Conservation (phyloP, 768 basidiomycete genomes). For the Tubosaeta sp. region DNA sequence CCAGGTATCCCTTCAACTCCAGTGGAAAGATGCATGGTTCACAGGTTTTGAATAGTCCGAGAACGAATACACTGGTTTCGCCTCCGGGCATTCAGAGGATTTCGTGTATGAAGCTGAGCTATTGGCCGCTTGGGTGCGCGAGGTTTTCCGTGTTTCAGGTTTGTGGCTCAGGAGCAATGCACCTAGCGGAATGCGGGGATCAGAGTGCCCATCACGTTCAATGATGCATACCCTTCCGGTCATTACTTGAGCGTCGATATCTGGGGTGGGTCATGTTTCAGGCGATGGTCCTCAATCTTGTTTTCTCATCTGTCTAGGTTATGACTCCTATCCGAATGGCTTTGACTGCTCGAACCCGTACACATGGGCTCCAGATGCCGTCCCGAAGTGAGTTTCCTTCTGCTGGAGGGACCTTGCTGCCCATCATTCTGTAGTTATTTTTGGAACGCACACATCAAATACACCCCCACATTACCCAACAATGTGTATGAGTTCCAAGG, state of each 20-base stretch:
- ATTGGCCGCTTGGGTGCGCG: conserved; percentile 27
- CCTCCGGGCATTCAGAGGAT: conserved; percentile 37
- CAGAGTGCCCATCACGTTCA: conserved; percentile 44
- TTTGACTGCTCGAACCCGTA: conserved; percentile 51
- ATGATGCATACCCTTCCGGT: conserved; percentile 44
- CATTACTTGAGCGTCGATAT: conserved; percentile 45
- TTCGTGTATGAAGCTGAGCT: conserved; percentile 40
- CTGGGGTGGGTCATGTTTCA: conserved; percentile 35
- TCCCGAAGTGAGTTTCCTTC: conserved; percentile 31
- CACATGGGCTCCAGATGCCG: conserved; percentile 41
- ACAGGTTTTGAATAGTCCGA: conserved; percentile 37
- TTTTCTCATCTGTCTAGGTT: conserved; percentile 7
- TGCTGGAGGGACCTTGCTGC: background rate
- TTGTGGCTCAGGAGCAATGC: conserved; percentile 2
- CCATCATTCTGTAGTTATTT: conserved; percentile 18
- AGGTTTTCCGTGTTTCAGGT: background rate
- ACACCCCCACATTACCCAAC: conserved; percentile 20
- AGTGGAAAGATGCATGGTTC: conserved; percentile 23
- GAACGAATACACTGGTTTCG: conserved; percentile 45
- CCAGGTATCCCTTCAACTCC: conserved; percentile 18
- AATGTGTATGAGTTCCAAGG: conserved; percentile 31
- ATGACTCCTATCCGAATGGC: conserved; percentile 42
- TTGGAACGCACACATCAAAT: conserved; percentile 37
- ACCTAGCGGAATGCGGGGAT: conserved; percentile 40
- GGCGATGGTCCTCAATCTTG: background rate